phyloP scores from a whole-genome alignment of 805 yeast genomes.

The Wickerhamomyces tratensis region DNA sequence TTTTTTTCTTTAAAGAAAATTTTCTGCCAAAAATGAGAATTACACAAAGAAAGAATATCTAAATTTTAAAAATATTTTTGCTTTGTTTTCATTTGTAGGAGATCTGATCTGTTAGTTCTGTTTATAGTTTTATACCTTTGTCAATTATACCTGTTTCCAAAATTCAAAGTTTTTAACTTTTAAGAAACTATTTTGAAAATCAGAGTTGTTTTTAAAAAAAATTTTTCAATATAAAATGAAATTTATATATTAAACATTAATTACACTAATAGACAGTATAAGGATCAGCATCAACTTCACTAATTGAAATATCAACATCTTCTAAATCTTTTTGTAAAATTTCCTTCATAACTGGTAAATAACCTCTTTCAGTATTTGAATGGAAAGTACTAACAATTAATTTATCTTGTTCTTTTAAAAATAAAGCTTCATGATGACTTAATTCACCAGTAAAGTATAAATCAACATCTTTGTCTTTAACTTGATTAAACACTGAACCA shows the following conservation, averaged over 20 bases:
- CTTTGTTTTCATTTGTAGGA: too few species aligned
- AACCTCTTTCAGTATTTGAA: slow-evolving; percentile 89
- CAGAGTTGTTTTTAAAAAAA: too few species aligned
- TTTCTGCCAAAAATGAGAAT: too few species aligned
- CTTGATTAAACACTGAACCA: slow-evolving; percentile 56
- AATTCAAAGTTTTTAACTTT: too few species aligned
- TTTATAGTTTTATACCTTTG: too few species aligned
- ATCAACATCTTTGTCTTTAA: slow-evolving; percentile 49
- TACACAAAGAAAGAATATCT: too few species aligned
- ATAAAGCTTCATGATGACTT: slow-evolving; percentile 86
- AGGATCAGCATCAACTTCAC: slow-evolving; percentile 16
- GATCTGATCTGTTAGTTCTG: too few species aligned
- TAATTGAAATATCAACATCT: slow-evolving; percentile 7
- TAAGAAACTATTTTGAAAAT: too few species aligned
- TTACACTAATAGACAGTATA: not conserved
- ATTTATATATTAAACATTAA: not conserved
- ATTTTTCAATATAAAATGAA: too few species aligned
- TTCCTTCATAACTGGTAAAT: slow-evolving; percentile 40
- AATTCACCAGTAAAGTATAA: slow-evolving; percentile 85
- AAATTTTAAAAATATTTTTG: too few species aligned
- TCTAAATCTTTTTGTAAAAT: slow-evolving; percentile 19
- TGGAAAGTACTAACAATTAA: slow-evolving; percentile 78
- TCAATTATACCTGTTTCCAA: too few species aligned
- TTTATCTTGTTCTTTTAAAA: slow-evolving; percentile 58
- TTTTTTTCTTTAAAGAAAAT: too few species aligned